Conservation (phyloP, 805 yeast species). For the Cyberlindnera veronae region DNA sequence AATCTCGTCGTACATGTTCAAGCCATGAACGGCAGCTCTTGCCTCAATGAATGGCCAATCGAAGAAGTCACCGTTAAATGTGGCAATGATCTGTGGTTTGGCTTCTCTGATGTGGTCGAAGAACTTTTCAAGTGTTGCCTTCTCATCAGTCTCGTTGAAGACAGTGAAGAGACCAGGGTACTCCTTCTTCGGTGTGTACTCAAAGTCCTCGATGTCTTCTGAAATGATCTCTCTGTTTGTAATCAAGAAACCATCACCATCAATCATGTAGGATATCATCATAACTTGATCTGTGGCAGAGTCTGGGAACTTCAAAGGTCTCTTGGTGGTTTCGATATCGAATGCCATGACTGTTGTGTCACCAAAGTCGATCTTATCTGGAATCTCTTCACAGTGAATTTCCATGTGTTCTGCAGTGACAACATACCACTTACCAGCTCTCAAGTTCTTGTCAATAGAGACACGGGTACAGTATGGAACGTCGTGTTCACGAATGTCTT, state of each 20-base stretch:
- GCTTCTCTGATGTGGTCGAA: constrained; percentile 88
- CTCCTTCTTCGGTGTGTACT: constrained; percentile 96
- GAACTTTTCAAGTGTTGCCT: constrained; percentile 66
- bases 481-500: constrained; percentile 88
- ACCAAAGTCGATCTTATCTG: constrained; percentile 85
- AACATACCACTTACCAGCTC: constrained; percentile 96
- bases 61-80: constrained; percentile 97
- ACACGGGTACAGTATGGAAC: constrained; percentile 97
- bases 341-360: constrained; percentile 96
- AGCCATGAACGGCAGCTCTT: constrained; percentile 76
- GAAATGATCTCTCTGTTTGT: constrained; percentile 93
- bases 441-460: constrained; percentile 79
- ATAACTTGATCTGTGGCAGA: constrained; percentile 85
- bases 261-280: constrained; percentile 99
- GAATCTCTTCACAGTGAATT: constrained; percentile 52
- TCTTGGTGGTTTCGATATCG: constrained; percentile 96
- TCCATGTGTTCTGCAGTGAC: constrained; percentile 63
- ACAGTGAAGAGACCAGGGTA: constrained; percentile 87
- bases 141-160: constrained; percentile 86
- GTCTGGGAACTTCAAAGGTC: constrained; percentile 95
- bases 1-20: constrained; percentile 87
- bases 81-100: constrained; percentile 94
- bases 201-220: constrained; percentile 94
- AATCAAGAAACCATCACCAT: constrained; percentile 91
- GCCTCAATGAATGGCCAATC: constrained; percentile 99